Percentiles rank a stretch among this genome's conserved stretches.
Evolutionary conservation across 352 stramenopile genomes (phyloP).

Genomic region (Phytophthora megakarya): DNA sequence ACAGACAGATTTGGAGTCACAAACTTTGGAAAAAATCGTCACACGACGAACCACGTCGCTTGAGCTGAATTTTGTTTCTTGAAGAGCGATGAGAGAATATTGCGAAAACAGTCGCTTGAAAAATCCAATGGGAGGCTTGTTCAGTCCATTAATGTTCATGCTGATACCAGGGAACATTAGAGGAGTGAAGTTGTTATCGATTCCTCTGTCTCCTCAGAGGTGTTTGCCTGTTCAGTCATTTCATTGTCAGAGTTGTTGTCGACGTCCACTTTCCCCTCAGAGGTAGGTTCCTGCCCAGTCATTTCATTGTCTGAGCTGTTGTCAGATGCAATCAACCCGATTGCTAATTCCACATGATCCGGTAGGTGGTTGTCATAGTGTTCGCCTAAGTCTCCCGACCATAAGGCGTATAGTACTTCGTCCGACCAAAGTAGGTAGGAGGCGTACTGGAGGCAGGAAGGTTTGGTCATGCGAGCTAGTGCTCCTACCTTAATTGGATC

Average conservation of each 20-base stretch:
- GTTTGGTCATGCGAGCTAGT: background rate
- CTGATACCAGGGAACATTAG: constrained; percentile 3
- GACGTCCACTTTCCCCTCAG: too few species aligned
- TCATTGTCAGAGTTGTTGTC: too few species aligned
- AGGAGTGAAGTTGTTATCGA: background rate
- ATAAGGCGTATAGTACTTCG: constrained; percentile 1
- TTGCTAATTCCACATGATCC: background rate
- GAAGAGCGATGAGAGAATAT: constrained; percentile 8
- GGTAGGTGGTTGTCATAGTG: constrained; percentile 3
- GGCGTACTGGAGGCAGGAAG: constrained; percentile 3
- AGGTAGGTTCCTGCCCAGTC: too few species aligned
- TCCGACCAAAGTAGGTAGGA: constrained; percentile 13
- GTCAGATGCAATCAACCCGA: background rate
- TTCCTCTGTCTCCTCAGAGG: too few species aligned
- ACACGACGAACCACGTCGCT: background rate
- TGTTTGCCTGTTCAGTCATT: too few species aligned
- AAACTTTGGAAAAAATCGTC: background rate
- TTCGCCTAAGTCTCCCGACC: background rate
- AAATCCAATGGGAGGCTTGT: background rate
- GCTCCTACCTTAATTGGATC: constrained; percentile 10
- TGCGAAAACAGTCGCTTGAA: background rate
- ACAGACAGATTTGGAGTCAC: background rate
- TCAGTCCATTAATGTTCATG: constrained; percentile 9
- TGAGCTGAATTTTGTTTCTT: constrained; percentile 12
- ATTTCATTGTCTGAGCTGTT: too few species aligned